Evolutionary conservation across 306 rosid species (phyloP).

Genomic region (Calophaca sinica): DNA sequence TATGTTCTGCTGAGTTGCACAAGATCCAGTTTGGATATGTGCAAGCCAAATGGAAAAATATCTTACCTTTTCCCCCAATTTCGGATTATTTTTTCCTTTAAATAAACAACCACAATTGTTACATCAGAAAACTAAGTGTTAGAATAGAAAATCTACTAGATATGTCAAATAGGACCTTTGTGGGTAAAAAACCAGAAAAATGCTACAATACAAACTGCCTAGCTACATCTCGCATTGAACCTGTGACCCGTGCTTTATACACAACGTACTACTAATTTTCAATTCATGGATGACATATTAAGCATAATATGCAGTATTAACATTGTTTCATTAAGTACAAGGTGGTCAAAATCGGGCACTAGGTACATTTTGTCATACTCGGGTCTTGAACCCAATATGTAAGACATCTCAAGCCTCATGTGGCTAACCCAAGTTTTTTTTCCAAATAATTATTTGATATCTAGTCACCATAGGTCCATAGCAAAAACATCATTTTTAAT

Average conservation of each 20-base stretch:
- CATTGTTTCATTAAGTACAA: conserved; percentile 21
- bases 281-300: background rate
- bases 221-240: conserved; percentile 23
- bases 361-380: too few species aligned
- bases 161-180: conserved; percentile 10
- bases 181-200: conserved; percentile 5
- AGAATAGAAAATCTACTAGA: background rate
- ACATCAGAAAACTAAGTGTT: background rate
- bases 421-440: background rate
- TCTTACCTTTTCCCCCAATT: too few species aligned
- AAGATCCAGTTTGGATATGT: too few species aligned
- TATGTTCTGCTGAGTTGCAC: too few species aligned
- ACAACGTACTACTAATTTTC: background rate
- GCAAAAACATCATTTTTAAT: background rate
- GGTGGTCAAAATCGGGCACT: background rate
- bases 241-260: background rate
- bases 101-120: too few species aligned
- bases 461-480: conserved; percentile 11
- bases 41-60: too few species aligned
- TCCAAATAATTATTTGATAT: conserved; percentile 21
- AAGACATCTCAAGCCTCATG: background rate
- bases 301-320: background rate
- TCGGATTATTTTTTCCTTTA: too few species aligned
- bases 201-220: conserved; percentile 1
- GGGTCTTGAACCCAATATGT: background rate